These are phyloP conservation scores for Metschnikowia kofuensis DNA, from an alignment of 805 yeast genomes.

Conservation along the genomic window DNA sequence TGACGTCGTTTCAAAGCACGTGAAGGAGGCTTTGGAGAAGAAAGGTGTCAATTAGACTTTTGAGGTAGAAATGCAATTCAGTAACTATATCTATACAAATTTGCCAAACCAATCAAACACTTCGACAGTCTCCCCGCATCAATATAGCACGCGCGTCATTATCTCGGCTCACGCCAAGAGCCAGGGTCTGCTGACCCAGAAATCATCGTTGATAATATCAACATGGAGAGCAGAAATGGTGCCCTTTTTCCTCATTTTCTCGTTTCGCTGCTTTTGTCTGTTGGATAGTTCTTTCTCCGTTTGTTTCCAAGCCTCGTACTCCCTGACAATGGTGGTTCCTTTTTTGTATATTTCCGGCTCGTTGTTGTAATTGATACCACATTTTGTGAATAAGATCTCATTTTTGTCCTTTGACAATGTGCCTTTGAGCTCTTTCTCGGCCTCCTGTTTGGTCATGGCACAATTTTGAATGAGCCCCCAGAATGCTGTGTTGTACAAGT, in stretches of 20 bases:
- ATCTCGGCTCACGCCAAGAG: conserved; percentile 5
- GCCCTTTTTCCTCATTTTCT: conserved; percentile 49
- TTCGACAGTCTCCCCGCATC: no score
- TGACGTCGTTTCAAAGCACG: conserved; percentile 70
- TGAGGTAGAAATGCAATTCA: background rate
- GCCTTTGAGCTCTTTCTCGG: conserved; percentile 74
- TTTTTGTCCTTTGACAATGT: conserved; percentile 83
- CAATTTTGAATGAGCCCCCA: conserved; percentile 80
- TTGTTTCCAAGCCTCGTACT: conserved; percentile 25
- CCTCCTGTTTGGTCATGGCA: conserved; percentile 69
- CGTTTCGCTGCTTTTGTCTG: conserved; percentile 50
- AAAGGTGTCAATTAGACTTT: conserved; percentile 27
- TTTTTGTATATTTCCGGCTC: conserved; percentile 87
- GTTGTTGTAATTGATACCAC: conserved; percentile 85
- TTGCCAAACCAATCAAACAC: no score
- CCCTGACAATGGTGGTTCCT: conserved; percentile 67
- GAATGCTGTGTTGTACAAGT: conserved; percentile 87
- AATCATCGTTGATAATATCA: conserved; percentile 61
- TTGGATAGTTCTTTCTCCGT: conserved; percentile 21
- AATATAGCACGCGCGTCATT: no score
- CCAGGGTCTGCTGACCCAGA: conserved; percentile 55
- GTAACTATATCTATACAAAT: background rate
- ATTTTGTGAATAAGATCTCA: conserved; percentile 74
- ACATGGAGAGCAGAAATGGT: conserved; percentile 45
- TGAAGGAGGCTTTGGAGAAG: conserved; percentile 57